Evolutionary conservation across 352 stramenopile genomes (phyloP).

Genomic region (Pythium insidiosum): DNA sequence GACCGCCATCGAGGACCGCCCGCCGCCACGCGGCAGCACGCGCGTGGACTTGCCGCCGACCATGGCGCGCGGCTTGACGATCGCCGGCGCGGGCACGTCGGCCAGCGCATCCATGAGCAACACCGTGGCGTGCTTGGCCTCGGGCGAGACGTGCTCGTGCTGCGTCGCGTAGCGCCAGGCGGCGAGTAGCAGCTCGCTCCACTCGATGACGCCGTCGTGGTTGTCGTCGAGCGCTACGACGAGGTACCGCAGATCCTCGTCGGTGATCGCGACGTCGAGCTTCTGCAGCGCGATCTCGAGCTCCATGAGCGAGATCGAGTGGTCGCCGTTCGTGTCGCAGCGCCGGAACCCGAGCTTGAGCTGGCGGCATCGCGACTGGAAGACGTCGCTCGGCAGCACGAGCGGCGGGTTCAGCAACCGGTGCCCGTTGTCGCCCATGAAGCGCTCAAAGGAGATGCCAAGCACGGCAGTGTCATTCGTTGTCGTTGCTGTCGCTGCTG

Average conservation of each 20-base stretch:
- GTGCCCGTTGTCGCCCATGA: constrained; percentile 8
- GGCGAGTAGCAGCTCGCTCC: constrained; percentile 30
- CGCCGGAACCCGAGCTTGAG: constrained; percentile 37
- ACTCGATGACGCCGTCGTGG: constrained; percentile 27
- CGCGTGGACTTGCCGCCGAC: no score
- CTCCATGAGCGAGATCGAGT: constrained; percentile 23
- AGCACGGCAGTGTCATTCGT: no score
- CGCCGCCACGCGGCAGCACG: no score
- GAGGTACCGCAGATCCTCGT: constrained; percentile 22
- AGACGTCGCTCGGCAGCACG: constrained; percentile 20
- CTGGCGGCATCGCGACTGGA: constrained; percentile 25
- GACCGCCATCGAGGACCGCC: no score
- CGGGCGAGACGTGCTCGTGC: constrained; percentile 14
- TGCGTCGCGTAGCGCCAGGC: no score
- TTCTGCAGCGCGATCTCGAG: constrained; percentile 54
- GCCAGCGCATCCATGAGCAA: constrained; percentile 34
- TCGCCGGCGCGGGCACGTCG: constrained; percentile 23
- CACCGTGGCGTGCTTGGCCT: constrained; percentile 14
- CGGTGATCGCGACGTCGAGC: constrained; percentile 21
- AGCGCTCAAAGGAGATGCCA: constrained; percentile 15
- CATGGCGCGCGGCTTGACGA: no score
- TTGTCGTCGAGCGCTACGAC: constrained; percentile 26
- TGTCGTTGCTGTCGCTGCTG: no score
- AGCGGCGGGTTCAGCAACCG: constrained; percentile 9
- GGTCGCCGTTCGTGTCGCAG: constrained; percentile 27